Evolutionary conservation across 1,139 yeast genomes (phyloP).

Genomic region (Taiozyma sp.): DNA sequence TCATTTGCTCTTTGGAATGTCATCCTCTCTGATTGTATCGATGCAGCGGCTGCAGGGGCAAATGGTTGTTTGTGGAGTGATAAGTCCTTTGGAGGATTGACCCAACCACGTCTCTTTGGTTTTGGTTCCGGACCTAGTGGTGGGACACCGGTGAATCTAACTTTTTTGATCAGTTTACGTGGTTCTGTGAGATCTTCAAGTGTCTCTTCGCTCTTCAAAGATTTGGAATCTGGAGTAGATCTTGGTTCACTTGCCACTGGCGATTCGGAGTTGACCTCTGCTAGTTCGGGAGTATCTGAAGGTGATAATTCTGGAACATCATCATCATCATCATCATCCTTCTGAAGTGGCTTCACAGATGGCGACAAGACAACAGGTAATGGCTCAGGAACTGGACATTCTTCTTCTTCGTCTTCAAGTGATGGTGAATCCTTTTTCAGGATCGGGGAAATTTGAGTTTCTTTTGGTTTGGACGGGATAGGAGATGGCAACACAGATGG

Average conservation of each 20-base stretch:
- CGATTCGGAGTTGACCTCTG: slow-evolving; percentile 5
- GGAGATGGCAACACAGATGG: neutral
- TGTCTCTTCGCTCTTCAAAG: neutral
- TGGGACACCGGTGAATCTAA: slow-evolving; percentile 24
- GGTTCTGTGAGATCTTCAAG: neutral
- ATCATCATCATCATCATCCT: neutral
- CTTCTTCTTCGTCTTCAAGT: neutral
- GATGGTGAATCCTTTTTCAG: neutral
- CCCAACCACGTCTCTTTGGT: slow-evolving; percentile 21
- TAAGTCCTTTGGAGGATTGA: slow-evolving; percentile 16
- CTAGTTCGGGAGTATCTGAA: slow-evolving; percentile 2
- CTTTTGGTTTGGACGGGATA: neutral
- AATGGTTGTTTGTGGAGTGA: slow-evolving; percentile 4
- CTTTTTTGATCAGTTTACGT: slow-evolving; percentile 13
- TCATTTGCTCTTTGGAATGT: slow-evolving; percentile 18
- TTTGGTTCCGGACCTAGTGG: slow-evolving; percentile 16
- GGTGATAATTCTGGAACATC: neutral
- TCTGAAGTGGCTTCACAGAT: neutral
- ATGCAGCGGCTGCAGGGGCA: slow-evolving; percentile 17
- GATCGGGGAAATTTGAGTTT: neutral
- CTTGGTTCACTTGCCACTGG: neutral
- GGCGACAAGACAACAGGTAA: neutral
- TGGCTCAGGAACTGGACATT: neutral
- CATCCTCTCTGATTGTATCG: slow-evolving; percentile 21
- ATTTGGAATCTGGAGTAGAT: neutral